These are phyloP conservation scores for Cryphonectria radicalis DNA, from an alignment of 2,329 filamentous ascomycete species.

Conservation along the genomic window DNA sequence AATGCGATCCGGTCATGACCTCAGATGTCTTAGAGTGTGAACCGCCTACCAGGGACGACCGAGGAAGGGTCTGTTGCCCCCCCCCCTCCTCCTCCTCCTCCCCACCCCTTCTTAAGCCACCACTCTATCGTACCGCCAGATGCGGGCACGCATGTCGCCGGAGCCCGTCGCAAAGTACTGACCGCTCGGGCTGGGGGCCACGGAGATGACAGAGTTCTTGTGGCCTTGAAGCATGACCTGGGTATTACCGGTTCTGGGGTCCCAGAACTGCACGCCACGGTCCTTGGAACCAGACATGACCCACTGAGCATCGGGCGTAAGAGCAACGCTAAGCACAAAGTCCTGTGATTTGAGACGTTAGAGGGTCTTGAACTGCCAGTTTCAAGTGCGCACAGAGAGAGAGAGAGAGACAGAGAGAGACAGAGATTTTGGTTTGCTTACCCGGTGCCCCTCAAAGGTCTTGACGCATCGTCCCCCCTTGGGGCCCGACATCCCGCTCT, in stretches of 20 bases:
- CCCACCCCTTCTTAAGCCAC: constrained; percentile 7
- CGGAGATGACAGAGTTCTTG: constrained; percentile 98
- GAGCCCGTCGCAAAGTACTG: constrained; percentile 94
- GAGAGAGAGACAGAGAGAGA: too few species aligned
- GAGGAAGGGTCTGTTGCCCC: not conserved
- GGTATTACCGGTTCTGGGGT: constrained; percentile 87
- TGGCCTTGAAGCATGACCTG: constrained; percentile 99
- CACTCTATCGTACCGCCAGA: constrained; percentile 80
- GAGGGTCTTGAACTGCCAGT: constrained; percentile 30
- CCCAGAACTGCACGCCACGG: constrained; percentile 97
- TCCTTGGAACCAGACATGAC: constrained; percentile 98
- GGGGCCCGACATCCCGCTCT: constrained; percentile 64
- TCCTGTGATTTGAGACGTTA: constrained; percentile 60
- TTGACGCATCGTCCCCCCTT: constrained; percentile 93
- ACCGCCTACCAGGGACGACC: not conserved
- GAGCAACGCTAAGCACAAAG: constrained; percentile 93
- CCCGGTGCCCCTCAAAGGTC: constrained; percentile 96
- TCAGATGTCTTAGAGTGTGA: not conserved
- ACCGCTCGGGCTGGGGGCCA: constrained; percentile 88
- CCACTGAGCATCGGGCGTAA: constrained; percentile 93
- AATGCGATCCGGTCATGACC: not conserved
- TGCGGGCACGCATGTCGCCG: constrained; percentile 95
- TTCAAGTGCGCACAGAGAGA: not conserved
- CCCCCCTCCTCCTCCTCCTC: too few species aligned
- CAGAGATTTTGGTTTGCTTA: constrained; percentile 50